Conservation (phyloP, 73 alveolate species). For the Symbiodinium pilosum region DNA sequence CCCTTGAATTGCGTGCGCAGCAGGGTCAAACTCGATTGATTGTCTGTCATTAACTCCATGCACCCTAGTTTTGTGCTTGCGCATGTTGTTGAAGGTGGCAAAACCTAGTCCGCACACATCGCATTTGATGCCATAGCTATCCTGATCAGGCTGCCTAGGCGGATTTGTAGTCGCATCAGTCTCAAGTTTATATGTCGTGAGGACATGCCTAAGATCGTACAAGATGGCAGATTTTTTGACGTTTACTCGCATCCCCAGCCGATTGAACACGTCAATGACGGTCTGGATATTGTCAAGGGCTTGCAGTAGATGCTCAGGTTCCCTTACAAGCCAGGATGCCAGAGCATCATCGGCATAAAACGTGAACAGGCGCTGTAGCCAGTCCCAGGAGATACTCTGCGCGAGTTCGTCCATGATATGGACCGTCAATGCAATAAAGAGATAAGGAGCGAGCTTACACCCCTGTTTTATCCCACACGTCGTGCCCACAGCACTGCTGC, state of each 20-base stretch:
- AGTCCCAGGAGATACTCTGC: not conserved
- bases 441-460: not conserved
- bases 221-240: not conserved
- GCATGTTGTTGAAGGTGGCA: no score
- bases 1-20: no score
- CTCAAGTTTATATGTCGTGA: no score
- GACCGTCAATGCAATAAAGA: not conserved
- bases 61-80: no score
- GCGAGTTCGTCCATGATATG: not conserved
- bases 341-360: not conserved
- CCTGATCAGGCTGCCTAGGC: no score
- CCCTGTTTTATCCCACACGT: not conserved
- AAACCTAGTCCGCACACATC: no score
- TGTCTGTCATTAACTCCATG: no score
- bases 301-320: not conserved
- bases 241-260: not conserved
- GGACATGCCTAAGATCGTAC: no score
- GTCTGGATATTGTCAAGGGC: not conserved
- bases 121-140: no score
- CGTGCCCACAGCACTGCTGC: not conserved
- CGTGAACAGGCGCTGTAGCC: not conserved
- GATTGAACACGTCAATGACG: not conserved
- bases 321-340: not conserved
- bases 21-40: no score
- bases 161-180: no score